Percentiles rank a stretch among this genome's conserved stretches.
Evolutionary conservation across 257 asterid genomes (phyloP).

Genomic region (Catharanthus roseus): DNA sequence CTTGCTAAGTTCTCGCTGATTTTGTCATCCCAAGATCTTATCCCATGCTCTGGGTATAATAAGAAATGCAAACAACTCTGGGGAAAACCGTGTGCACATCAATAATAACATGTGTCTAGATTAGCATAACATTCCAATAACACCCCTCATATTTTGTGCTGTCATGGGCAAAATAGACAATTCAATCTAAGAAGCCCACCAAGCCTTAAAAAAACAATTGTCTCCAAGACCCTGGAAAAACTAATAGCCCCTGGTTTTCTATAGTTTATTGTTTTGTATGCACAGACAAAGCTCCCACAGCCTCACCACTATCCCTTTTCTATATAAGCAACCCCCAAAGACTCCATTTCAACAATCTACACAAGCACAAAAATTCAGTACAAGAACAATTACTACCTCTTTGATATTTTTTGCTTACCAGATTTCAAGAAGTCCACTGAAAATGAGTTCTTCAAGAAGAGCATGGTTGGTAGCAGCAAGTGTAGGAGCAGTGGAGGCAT

Average conservation of each 20-base stretch:
- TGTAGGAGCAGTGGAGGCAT: slow-evolving; percentile 25
- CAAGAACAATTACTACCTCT: no score
- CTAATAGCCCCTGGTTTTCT: background rate
- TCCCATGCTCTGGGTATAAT: background rate
- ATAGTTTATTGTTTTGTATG: background rate
- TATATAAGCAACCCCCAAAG: background rate
- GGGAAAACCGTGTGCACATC: background rate
- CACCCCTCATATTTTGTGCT: background rate
- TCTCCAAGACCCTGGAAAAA: slow-evolving; percentile 3
- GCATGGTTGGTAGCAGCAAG: slow-evolving; percentile 24
- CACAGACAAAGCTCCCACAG: no score
- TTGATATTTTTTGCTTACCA: background rate
- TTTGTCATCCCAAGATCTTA: background rate
- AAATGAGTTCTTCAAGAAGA: slow-evolving; percentile 25
- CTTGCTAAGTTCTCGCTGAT: no score
- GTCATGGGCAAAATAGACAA: background rate
- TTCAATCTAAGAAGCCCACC: background rate
- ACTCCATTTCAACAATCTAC: background rate
- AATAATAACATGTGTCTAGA: background rate
- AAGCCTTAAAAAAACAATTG: background rate
- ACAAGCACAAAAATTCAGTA: no score
- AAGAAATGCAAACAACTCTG: background rate
- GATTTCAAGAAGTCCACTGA: background rate
- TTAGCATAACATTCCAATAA: background rate
- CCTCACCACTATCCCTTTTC: no score